Evolutionary conservation across 2,329 filamentous ascomycete species (phyloP).

Genomic region (Colletotrichum paranaense): DNA sequence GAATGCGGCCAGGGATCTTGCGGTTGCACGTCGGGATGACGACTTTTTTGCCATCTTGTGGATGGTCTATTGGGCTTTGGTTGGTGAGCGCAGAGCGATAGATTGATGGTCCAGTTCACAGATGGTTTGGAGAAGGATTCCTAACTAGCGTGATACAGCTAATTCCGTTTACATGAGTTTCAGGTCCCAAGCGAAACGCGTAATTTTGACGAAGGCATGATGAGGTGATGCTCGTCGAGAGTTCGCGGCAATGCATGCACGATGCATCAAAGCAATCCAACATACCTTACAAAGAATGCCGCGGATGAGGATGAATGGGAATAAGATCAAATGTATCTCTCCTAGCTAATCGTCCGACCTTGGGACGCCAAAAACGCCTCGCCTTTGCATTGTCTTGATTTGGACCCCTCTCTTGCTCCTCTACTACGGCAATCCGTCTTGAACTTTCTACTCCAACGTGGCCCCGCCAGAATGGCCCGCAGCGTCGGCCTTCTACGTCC

Average conservation of each 20-base stretch:
- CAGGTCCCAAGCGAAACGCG: not conserved
- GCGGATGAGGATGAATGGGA: too few relatives aligned
- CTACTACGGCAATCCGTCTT: not conserved
- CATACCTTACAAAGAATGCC: too few relatives aligned
- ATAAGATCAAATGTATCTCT: not conserved
- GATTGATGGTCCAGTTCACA: not conserved
- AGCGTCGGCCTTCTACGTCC: too few relatives aligned
- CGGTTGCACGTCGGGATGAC: not conserved
- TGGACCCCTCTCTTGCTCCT: not conserved
- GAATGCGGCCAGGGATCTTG: not conserved
- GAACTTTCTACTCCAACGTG: too few relatives aligned
- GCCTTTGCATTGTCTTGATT: not conserved
- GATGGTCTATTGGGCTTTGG: not conserved
- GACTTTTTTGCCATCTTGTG: not conserved
- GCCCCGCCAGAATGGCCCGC: too few relatives aligned
- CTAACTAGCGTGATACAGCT: not conserved
- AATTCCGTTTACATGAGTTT: not conserved
- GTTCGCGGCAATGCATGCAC: too few relatives aligned
- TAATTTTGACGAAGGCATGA: too few relatives aligned
- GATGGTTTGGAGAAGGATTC: too few relatives aligned
- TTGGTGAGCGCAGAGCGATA: not conserved
- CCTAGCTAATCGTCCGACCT: not conserved
- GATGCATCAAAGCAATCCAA: too few relatives aligned
- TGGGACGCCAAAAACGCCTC: conserved; percentile 29
- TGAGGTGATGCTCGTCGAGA: too few relatives aligned